Evolutionary conservation across 345 rosid genomes (phyloP), one percentile per base, ranked within the genome.

Genomic region (Heritiera littoralis): DNA sequence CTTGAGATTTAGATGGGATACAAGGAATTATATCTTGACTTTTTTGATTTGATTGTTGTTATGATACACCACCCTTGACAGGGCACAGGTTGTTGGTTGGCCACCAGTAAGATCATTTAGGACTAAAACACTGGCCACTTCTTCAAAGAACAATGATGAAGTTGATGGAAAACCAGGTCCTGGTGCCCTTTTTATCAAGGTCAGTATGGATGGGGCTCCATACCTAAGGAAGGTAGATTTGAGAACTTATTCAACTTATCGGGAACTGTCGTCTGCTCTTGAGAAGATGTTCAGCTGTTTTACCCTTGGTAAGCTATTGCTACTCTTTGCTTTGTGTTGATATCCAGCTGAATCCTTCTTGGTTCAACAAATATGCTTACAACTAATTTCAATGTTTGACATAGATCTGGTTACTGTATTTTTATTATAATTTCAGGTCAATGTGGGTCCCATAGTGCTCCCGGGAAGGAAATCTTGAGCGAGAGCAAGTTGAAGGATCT

Each of bases 201-300:
- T 93, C 54, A 94, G 98, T 87, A 94, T 94, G 98, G 97, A 92
- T 43, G 98, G 98, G 67, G 98, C 98, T 80, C 98, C 97, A 30
- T 94, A 91, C 76, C 84, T 94, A 87, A 85, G 98, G 85, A 94
- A 94, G 80, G 98, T 94, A 8, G 98, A 93, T 81, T 86, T 93
- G 84, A 85, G 91, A 78, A 93, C 83, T 43, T 92, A 87, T 85
- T 83, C 95, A 54, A 81, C 86, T 13, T 94, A 94, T 78, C 86
- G 78, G 78, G 92, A 92, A 59, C 81, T 94, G 66, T 94, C 98
- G 65, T 82, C 90, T 83, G 93, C 96, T 48, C 94, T 94, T 30
- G 96, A 92, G 92, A 94, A 92, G 85, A 94, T 94, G 98, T 94
- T 94, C 84, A 90, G 94, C 79, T 89, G 95, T 76, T 94, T 93